Evolutionary conservation across 2,329 filamentous ascomycete species (phyloP).

Genomic region (Penicillium sclerotigenum): DNA sequence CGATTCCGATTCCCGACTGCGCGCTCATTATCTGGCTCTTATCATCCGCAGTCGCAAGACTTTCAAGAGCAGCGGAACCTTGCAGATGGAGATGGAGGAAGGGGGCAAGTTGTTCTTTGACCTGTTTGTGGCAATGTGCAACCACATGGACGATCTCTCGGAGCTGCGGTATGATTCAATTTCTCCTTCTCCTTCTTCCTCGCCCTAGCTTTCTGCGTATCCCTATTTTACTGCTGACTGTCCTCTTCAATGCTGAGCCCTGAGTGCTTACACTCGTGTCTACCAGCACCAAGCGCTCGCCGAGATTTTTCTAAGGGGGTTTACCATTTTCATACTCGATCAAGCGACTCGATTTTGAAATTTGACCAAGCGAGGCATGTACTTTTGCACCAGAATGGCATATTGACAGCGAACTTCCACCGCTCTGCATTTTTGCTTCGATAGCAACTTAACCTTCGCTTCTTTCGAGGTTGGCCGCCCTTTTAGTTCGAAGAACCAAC

Average conservation of each 20-base stretch:
- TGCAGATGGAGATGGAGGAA: slow-evolving; percentile 97
- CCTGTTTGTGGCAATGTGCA: slow-evolving; percentile 96
- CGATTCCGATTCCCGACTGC: slow-evolving; percentile 85
- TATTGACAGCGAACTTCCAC: slow-evolving; percentile 30
- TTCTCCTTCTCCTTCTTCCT: slow-evolving; percentile 1
- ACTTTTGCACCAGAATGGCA: slow-evolving; percentile 36
- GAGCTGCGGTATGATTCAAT: slow-evolving; percentile 67
- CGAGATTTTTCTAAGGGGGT: slow-evolving; percentile 51
- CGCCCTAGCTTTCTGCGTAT: slow-evolving; percentile 8
- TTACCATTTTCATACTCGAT: slow-evolving; percentile 19
- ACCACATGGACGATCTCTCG: slow-evolving; percentile 94
- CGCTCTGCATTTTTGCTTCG: slow-evolving; percentile 25
- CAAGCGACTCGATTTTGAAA: slow-evolving; percentile 33
- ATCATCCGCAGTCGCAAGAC: slow-evolving; percentile 97
- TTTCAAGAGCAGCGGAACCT: slow-evolving; percentile 96
- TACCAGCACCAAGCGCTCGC: slow-evolving; percentile 51
- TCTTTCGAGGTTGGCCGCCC: slow-evolving; percentile 48
- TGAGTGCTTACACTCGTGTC: slow-evolving; percentile 19
- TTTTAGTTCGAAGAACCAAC: slow-evolving; percentile 41
- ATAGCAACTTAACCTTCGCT: slow-evolving; percentile 35
- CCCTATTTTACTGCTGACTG: slow-evolving; percentile 20
- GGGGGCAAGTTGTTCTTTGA: slow-evolving; percentile 96
- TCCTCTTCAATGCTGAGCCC: slow-evolving; percentile 6
- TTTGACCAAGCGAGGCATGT: slow-evolving; percentile 9
- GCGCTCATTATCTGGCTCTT: slow-evolving; percentile 94